Percentiles rank a stretch among this genome's conserved stretches.
These are phyloP conservation scores for Coemansia sp. DNA, from an alignment of 192 early-diverging fungal genomes.

Conservation along the genomic window DNA sequence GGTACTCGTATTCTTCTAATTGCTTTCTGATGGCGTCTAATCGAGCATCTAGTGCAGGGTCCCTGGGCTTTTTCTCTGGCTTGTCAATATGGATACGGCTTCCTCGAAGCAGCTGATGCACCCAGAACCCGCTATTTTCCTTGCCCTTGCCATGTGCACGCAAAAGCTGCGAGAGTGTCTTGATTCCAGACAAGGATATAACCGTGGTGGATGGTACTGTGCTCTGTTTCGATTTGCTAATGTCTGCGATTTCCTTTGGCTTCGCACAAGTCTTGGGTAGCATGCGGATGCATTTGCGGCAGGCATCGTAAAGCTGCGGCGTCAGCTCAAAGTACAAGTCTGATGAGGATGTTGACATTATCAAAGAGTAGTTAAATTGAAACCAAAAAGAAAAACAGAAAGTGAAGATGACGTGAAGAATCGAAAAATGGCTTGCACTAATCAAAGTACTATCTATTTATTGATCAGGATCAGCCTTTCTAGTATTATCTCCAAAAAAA, in stretches of 20 bases:
- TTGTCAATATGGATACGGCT: slow-evolving; percentile 31
- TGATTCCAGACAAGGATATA: slow-evolving; percentile 22
- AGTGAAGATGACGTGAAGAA: neutral
- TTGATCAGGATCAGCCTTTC: neutral
- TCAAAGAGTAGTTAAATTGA: neutral
- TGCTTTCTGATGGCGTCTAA: slow-evolving; percentile 37
- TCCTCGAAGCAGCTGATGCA: slow-evolving; percentile 37
- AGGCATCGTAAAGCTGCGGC: slow-evolving; percentile 22
- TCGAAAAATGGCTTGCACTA: neutral
- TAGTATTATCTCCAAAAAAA: too few species aligned
- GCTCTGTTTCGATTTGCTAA: neutral
- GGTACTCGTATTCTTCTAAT: slow-evolving; percentile 48
- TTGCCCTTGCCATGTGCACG: neutral
- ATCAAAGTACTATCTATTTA: too few species aligned
- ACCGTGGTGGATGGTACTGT: neutral
- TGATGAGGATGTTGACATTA: neutral
- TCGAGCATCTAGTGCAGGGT: slow-evolving; percentile 42
- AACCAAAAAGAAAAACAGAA: neutral
- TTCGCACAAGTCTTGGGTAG: slow-evolving; percentile 5
- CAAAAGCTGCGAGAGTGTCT: slow-evolving; percentile 22
- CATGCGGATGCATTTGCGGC: slow-evolving; percentile 3
- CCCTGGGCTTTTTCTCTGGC: slow-evolving; percentile 21
- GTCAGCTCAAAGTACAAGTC: slow-evolving; percentile 20
- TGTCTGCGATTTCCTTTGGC: slow-evolving; percentile 4
- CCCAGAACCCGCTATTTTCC: slow-evolving; percentile 13